Percentiles rank a stretch among this genome's conserved stretches.
These are phyloP conservation scores for Trichoderma polysporum DNA, from an alignment of 2,329 filamentous ascomycete genomes.

Conservation along the genomic window DNA sequence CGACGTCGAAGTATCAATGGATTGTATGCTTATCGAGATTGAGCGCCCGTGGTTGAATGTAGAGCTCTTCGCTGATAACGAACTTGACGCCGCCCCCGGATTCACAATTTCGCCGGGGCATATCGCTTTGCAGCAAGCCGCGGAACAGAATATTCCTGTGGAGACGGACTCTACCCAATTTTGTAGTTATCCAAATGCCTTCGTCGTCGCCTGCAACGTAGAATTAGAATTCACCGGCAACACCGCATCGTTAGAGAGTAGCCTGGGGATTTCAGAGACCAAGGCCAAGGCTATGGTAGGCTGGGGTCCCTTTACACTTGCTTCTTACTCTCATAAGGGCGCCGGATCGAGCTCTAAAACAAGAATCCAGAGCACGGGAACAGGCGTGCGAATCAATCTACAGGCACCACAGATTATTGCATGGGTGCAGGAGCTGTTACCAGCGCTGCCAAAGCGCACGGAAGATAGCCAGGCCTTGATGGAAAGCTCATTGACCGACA, in stretches of 20 bases:
- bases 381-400: neutral
- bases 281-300: neutral
- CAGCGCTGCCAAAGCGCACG: neutral
- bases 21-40: neutral
- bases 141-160: neutral
- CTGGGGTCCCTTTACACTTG: neutral
- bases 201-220: neutral
- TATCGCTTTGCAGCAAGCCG: neutral
- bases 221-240: neutral
- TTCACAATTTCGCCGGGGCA: neutral
- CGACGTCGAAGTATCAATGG: neutral
- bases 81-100: neutral
- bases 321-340: neutral
- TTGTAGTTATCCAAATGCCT: neutral
- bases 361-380: neutral
- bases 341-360: neutral
- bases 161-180: neutral
- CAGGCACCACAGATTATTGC: neutral
- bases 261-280: neutral
- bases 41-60: neutral
- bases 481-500: neutral
- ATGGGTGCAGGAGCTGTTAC: neutral
- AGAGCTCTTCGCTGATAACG: neutral
- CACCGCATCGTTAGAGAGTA: neutral
- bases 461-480: neutral